Evolutionary conservation across 1,284 basidiomycete species (phyloP).

Genomic region (Pholiota adiposa): DNA sequence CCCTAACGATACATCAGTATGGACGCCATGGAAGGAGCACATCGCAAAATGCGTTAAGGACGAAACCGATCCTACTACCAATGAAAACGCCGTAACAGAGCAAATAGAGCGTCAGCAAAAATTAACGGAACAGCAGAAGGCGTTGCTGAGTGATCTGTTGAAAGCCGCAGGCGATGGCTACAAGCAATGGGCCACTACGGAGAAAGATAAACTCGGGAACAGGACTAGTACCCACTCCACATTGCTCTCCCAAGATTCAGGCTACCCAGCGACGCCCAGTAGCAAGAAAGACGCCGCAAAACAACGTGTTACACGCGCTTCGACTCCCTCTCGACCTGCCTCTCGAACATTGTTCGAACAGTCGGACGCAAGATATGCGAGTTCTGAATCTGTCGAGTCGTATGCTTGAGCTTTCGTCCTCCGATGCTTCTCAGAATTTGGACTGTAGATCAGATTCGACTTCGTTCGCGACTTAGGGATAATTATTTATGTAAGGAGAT

Average conservation of each 20-base stretch:
- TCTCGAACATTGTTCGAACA: background rate
- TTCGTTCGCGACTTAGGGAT: background rate
- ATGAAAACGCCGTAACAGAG: background rate
- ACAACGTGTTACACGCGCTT: background rate
- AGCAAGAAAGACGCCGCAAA: background rate
- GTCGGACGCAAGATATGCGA: background rate
- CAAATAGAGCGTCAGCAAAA: background rate
- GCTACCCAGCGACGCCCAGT: too few relatives aligned
- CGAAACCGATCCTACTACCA: background rate
- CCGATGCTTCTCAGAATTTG: too few relatives aligned
- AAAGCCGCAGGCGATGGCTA: background rate
- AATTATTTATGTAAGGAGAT: too few relatives aligned
- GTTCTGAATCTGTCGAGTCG: background rate
- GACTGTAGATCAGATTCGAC: background rate
- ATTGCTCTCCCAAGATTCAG: too few relatives aligned
- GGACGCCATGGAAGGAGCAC: constrained; percentile 1
- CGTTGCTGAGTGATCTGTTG: background rate
- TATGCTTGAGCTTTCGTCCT: background rate
- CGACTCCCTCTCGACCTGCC: background rate
- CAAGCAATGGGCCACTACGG: background rate
- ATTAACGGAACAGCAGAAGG: background rate
- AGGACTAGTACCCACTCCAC: too few relatives aligned
- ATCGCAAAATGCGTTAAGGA: background rate
- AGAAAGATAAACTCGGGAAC: background rate
- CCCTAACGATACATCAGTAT: constrained; percentile 6